These are phyloP conservation scores for Penicillium concentricum DNA, from an alignment of 2,329 filamentous ascomycete genomes.

Conservation along the genomic window DNA sequence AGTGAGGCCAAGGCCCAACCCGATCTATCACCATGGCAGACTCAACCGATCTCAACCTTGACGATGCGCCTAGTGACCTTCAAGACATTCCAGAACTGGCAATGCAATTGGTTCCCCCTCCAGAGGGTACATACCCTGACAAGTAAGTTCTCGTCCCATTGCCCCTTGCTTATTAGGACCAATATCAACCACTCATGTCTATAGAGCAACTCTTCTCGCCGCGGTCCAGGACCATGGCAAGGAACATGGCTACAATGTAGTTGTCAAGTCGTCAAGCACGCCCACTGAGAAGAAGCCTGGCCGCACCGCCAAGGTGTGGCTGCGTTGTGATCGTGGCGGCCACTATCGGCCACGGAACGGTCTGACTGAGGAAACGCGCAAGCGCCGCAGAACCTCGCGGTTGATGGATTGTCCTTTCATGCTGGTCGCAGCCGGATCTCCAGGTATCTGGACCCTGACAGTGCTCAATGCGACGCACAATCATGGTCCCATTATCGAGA, in stretches of 20 bases:
- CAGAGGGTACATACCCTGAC: slow-evolving; percentile 46
- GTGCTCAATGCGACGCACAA: slow-evolving; percentile 45
- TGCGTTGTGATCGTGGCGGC: slow-evolving; percentile 46
- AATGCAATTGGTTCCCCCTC: slow-evolving; percentile 43
- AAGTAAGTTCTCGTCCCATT: slow-evolving; percentile 29
- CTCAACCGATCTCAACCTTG: slow-evolving; percentile 44
- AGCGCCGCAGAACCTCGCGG: slow-evolving; percentile 44
- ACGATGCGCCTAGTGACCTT: slow-evolving; percentile 45
- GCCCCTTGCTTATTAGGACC: not conserved
- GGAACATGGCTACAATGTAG: slow-evolving; percentile 45
- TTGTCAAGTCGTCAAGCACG: slow-evolving; percentile 48
- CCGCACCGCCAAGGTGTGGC: slow-evolving; percentile 46
- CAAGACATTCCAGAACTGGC: slow-evolving; percentile 46
- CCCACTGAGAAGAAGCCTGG: slow-evolving; percentile 48
- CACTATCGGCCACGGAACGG: slow-evolving; percentile 47
- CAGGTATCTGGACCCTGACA: slow-evolving; percentile 45
- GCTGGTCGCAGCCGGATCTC: slow-evolving; percentile 44
- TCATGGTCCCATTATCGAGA: slow-evolving; percentile 43
- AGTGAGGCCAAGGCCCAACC: slow-evolving; percentile 17
- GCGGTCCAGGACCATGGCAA: slow-evolving; percentile 45
- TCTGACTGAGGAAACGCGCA: slow-evolving; percentile 46
- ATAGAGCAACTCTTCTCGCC: slow-evolving; percentile 38
- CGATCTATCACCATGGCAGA: slow-evolving; percentile 38
- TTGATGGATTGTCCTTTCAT: slow-evolving; percentile 48
- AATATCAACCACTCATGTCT: slow-evolving; percentile 9